Evolutionary conservation across 305 asterid species (phyloP), one percentile per base, ranked within the genome.

Genomic region (Fraxinus platypoda): DNA sequence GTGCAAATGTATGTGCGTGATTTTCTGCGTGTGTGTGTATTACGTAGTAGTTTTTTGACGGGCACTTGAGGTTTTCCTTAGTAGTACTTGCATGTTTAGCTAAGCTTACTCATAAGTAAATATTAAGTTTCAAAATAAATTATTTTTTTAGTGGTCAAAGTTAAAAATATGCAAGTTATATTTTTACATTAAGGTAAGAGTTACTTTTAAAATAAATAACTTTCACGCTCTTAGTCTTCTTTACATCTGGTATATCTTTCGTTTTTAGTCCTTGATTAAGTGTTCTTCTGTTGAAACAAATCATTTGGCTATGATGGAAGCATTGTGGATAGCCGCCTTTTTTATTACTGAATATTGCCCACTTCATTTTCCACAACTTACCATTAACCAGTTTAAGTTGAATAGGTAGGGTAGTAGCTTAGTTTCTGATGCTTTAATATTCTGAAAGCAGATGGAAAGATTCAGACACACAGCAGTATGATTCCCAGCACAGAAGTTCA

Each of bases 361-460:
- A 2, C 12, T 19, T 6, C 68, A 19, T 19, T 19, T 54, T 4
- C 26, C 1, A 6, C 26, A 2, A 57, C 12, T n/a, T n/a, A 54
- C 25, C 1, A n/a, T 19, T 19, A 6, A 57, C 68, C 4, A 57
- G 12, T 57, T 57, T 57, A 19, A 57, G 12, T 26, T 57, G 28
- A 6, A 19, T 57, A 19, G 68, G 12, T 19, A n/a, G 8, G 4
- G 68, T 19, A 19, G 68, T 57, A 57, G 12, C 26, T 19, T n/a
- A 19, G 26, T 57, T 57, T 80, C 74, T 74, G 54, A 74, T 81
- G 76, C 79, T 76, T 62, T 70, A 76, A 46, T 73, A 70, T 23
- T 81, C 52, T 73, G 46, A 66, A 86, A 85, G 89, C 86, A 46
- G 90, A 81, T 83, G 87, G 82, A 59, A 92, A 90, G 92, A 83